Conservation (phyloP, 345 rosid genomes). For the Turnera subulata region DNA sequence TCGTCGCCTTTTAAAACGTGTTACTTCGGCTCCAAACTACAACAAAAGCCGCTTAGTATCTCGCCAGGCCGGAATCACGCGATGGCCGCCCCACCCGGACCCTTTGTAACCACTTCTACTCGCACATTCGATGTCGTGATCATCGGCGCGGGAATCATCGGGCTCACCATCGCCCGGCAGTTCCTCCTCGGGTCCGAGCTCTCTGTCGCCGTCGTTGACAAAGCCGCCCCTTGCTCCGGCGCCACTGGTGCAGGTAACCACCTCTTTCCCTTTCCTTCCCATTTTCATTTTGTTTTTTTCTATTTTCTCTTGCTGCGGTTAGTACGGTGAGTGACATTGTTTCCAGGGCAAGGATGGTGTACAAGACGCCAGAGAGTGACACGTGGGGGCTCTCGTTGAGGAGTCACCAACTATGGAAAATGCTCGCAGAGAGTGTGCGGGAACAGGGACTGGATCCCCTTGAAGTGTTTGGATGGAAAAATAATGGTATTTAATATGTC, state of each 20-base stretch:
- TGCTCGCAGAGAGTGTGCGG: slow-evolving; percentile 44
- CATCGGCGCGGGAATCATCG: slow-evolving; percentile 79
- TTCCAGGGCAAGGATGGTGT: slow-evolving; percentile 72
- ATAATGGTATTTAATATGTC: slow-evolving; percentile 49
- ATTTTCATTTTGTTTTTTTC: background rate
- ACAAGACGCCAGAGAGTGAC: slow-evolving; percentile 58
- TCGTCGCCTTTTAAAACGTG: slow-evolving; percentile 15
- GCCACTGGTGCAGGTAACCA: slow-evolving; percentile 93
- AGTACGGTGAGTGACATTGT: background rate
- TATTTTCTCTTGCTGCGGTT: no score
- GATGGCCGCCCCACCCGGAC: slow-evolving; percentile 11
- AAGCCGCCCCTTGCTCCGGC: slow-evolving; percentile 80
- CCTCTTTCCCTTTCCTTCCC: background rate
- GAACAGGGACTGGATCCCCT: slow-evolving; percentile 60
- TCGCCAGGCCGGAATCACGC: slow-evolving; percentile 2
- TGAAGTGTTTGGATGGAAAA: slow-evolving; percentile 72
- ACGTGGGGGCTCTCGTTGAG: slow-evolving; percentile 63
- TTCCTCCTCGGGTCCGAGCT: slow-evolving; percentile 65
- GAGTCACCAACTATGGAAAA: slow-evolving; percentile 70
- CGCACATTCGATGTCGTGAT: slow-evolving; percentile 63
- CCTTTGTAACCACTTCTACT: slow-evolving; percentile 18
- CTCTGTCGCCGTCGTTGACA: slow-evolving; percentile 81
- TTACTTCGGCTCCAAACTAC: slow-evolving; percentile 23
- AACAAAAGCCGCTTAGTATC: slow-evolving; percentile 11
- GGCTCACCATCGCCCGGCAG: slow-evolving; percentile 78